Conservation (phyloP, 1,139 yeast genomes). For the Pichia sp. region DNA sequence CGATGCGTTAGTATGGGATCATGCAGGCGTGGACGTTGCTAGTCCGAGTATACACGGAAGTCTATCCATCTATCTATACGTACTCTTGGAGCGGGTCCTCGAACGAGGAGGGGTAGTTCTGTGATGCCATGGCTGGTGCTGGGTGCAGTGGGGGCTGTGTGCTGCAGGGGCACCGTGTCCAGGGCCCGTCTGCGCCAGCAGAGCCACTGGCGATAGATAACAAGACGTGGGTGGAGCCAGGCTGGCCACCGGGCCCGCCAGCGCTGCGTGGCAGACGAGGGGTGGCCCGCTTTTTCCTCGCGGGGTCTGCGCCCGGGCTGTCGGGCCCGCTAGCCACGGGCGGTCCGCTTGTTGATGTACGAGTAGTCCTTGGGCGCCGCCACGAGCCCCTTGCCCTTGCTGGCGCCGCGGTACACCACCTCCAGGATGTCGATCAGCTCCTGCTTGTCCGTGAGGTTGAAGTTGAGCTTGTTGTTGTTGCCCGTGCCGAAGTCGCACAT, state of each 20-base stretch:
- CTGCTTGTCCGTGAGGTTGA: constrained; percentile 72
- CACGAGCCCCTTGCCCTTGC: constrained; percentile 89
- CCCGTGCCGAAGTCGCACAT: constrained; percentile 99
- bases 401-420: constrained; percentile 84
- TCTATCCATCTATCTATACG: constrained; percentile 17
- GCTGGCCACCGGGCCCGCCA: no score
- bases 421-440: constrained; percentile 90
- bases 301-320: neutral
- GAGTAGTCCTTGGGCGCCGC: constrained; percentile 70
- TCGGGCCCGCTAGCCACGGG: neutral
- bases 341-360: constrained; percentile 19
- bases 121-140: constrained; percentile 30
- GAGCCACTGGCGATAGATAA: no score
- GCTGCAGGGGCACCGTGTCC: no score
- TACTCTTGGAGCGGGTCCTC: constrained; percentile 32
- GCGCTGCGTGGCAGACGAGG: neutral
- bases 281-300: neutral
- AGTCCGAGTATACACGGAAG: neutral
- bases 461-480: constrained; percentile 88
- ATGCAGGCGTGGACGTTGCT: no score
- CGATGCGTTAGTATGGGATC: neutral
- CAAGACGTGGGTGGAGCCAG: no score
- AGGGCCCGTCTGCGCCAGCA: no score
- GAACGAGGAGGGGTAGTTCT: constrained; percentile 32
- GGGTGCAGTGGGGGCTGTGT: no score